These are phyloP conservation scores for Posidonia oceanica DNA, from an alignment of 116 monocot species.

Conservation along the genomic window DNA sequence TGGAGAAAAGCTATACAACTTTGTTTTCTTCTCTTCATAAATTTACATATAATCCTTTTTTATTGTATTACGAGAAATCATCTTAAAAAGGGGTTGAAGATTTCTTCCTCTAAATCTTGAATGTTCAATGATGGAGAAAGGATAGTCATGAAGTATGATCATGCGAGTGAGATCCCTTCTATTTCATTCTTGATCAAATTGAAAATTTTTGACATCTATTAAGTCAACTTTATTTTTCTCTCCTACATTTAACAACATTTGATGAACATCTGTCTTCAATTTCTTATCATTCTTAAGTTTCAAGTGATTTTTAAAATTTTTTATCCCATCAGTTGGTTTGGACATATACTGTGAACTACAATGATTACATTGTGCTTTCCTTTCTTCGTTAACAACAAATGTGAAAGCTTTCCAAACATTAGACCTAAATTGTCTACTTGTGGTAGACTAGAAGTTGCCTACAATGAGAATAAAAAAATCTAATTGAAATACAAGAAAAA, in stretches of 20 bases:
- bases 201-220: neutral
- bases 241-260: neutral
- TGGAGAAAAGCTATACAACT: neutral
- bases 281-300: neutral
- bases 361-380: neutral
- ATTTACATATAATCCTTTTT: neutral
- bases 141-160: slow-evolving; percentile 9
- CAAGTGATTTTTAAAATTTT: neutral
- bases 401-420: too few species aligned
- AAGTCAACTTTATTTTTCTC: neutral
- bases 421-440: too few species aligned
- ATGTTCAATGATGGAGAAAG: slow-evolving; percentile 9
- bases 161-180: neutral
- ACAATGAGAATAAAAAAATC: too few species aligned
- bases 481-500: too few species aligned
- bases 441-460: too few species aligned
- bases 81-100: slow-evolving; percentile 3
- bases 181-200: neutral
- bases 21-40: neutral
- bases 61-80: neutral
- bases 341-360: neutral
- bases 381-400: too few species aligned
- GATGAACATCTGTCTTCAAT: neutral
- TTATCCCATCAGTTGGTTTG: neutral
- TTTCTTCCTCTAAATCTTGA: neutral